These are phyloP conservation scores for Debaryomyces robertsiae DNA, from an alignment of 1,139 yeast genomes.

Conservation along the genomic window DNA sequence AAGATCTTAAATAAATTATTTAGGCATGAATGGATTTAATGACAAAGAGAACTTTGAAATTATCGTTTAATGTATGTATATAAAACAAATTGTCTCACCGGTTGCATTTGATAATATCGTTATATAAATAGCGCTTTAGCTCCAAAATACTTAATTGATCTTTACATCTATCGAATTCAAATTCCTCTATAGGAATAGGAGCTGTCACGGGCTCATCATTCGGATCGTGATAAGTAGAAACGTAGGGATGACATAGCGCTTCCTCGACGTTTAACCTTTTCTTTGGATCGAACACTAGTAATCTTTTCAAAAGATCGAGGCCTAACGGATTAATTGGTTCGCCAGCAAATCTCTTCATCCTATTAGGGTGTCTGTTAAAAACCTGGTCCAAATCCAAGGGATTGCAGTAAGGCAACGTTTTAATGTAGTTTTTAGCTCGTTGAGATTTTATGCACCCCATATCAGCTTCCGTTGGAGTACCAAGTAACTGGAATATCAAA, in stretches of 20 bases:
- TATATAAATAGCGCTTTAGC: constrained; percentile 67
- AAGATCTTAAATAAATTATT: background rate
- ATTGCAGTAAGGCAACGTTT: constrained; percentile 46
- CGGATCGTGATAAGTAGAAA: constrained; percentile 77
- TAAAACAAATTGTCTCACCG: constrained; percentile 1
- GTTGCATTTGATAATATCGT: constrained; percentile 49
- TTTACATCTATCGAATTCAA: constrained; percentile 78
- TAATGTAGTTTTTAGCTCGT: constrained; percentile 63
- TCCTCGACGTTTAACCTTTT: constrained; percentile 78
- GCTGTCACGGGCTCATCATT: constrained; percentile 79
- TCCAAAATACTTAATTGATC: constrained; percentile 71
- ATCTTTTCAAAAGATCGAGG: constrained; percentile 70
- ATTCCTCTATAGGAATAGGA: constrained; percentile 75
- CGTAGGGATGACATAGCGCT: constrained; percentile 82
- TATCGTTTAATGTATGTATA: too few relatives aligned
- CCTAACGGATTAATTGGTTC: constrained; percentile 62
- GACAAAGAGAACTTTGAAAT: too few relatives aligned
- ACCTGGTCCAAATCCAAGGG: constrained; percentile 16
- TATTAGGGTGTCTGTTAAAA: constrained; percentile 23
- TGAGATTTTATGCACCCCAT: constrained; percentile 57
- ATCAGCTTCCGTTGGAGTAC: constrained; percentile 65
- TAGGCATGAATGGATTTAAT: background rate
- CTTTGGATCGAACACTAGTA: constrained; percentile 79
- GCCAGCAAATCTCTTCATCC: constrained; percentile 20
- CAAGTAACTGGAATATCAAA: constrained; percentile 61